A percentile compares a stretch with the other conserved stretches of the same genome.
Conservation (phyloP, 2,329 filamentous ascomycete species). For the Berkeleyomyces rouxiae region DNA sequence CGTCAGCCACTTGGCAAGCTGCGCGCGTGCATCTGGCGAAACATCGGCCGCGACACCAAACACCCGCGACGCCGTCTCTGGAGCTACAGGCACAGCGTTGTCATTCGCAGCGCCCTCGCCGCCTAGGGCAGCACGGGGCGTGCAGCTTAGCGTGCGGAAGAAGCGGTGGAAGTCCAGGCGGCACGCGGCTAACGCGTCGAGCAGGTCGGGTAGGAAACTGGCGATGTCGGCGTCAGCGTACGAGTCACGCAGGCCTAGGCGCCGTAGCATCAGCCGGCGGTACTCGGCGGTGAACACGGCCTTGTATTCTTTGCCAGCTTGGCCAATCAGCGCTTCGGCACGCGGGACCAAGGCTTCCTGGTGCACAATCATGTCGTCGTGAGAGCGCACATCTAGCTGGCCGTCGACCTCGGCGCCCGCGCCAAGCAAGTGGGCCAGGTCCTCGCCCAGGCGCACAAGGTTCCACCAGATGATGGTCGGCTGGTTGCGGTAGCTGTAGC, state of each 20-base stretch:
- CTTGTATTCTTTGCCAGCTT: constrained; percentile 75
- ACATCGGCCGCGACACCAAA: constrained; percentile 46
- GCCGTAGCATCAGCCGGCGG: constrained; percentile 62
- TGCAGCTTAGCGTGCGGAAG: constrained; percentile 58
- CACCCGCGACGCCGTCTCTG: constrained; percentile 32
- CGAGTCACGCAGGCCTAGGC: constrained; percentile 53
- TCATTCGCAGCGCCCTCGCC: neutral
- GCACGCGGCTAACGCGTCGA: constrained; percentile 65
- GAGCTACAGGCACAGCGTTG: constrained; percentile 33
- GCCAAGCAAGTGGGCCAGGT: constrained; percentile 74
- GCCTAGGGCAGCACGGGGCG: constrained; percentile 44
- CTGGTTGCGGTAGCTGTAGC: constrained; percentile 88
- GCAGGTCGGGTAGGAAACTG: constrained; percentile 55
- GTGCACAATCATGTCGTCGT: constrained; percentile 3
- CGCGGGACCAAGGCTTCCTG: constrained; percentile 54
- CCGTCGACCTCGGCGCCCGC: constrained; percentile 53
- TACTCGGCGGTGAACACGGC: constrained; percentile 79
- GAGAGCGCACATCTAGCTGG: constrained; percentile 39
- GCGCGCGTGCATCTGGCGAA: constrained; percentile 47
- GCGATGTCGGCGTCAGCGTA: constrained; percentile 57
- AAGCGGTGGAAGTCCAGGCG: constrained; percentile 91
- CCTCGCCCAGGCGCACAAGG: constrained; percentile 75
- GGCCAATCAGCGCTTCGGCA: constrained; percentile 69
- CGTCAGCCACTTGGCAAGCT: constrained; percentile 65
- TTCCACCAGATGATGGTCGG: constrained; percentile 99